These are phyloP conservation scores for Geotrichum carabidarum DNA, from an alignment of 1,139 yeast species.

Conservation along the genomic window DNA sequence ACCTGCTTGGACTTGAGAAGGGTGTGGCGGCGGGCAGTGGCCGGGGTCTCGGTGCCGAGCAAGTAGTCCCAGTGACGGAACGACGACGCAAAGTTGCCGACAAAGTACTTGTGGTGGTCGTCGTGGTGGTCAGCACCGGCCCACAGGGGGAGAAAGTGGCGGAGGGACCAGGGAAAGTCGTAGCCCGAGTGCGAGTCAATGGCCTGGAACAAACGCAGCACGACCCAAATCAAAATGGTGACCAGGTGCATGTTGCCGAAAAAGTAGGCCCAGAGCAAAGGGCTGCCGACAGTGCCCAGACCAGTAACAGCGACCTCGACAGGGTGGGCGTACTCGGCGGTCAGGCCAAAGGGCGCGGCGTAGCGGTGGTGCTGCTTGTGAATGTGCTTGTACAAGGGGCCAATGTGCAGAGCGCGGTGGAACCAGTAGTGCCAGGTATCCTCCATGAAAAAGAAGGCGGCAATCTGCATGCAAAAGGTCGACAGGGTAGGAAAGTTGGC, in stretches of 20 bases:
- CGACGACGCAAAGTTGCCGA: constrained; percentile 85
- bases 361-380: constrained; percentile 96
- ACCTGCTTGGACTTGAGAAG: neutral
- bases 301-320: constrained; percentile 86
- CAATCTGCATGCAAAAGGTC: constrained; percentile 58
- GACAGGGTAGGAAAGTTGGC: constrained; percentile 76
- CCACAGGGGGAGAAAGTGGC: constrained; percentile 89
- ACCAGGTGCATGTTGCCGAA: constrained; percentile 69
- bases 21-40: constrained; percentile 49
- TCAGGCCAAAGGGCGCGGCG: constrained; percentile 93
- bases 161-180: constrained; percentile 94
- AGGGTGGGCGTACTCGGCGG: constrained; percentile 97
- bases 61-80: constrained; percentile 91
- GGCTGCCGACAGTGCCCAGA: constrained; percentile 91
- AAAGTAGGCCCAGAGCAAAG: constrained; percentile 63
- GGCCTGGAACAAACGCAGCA: constrained; percentile 83
- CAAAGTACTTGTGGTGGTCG: constrained; percentile 86
- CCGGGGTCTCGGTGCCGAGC: constrained; percentile 69
- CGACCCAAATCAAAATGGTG: constrained; percentile 81
- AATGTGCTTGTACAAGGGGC: constrained; percentile 78
- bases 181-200: constrained; percentile 96
- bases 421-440: constrained; percentile 96
- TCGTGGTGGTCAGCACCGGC: constrained; percentile 98
- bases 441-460: constrained; percentile 73
- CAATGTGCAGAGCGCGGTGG: constrained; percentile 82